Evolutionary conservation across 176 grass and related monocot species (phyloP).

Genomic region (Musa schizocarpa): DNA sequence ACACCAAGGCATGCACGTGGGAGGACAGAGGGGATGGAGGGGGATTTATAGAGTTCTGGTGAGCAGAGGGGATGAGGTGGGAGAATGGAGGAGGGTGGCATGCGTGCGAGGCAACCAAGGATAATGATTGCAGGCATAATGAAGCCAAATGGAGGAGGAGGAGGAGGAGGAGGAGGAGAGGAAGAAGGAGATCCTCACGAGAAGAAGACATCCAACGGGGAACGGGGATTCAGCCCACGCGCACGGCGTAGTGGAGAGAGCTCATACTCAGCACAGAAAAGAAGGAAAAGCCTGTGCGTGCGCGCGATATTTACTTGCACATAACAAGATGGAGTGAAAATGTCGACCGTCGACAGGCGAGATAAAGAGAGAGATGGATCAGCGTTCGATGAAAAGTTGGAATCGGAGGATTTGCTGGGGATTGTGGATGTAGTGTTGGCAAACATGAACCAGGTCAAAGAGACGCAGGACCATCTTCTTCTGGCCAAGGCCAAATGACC

Average conservation of each 20-base stretch:
- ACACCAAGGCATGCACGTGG: neutral
- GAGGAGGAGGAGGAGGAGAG: neutral
- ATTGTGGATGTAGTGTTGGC: too few relatives aligned
- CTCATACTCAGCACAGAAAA: neutral
- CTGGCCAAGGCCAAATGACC: too few relatives aligned
- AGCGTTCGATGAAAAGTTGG: too few relatives aligned
- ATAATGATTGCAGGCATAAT: conserved; percentile 33
- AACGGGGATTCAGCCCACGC: conserved; percentile 5
- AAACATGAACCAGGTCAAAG: too few relatives aligned
- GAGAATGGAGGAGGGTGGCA: conserved; percentile 3
- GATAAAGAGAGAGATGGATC: too few relatives aligned
- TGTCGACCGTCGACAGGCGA: too few relatives aligned
- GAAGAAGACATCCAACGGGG: neutral
- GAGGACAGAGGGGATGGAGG: neutral
- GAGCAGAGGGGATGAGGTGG: neutral
- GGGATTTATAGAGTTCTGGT: neutral
- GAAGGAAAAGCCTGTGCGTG: neutral
- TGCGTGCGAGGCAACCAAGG: conserved; percentile 23
- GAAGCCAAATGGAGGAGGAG: neutral
- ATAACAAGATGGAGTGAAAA: too few relatives aligned
- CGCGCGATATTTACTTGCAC: neutral
- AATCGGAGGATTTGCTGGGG: too few relatives aligned
- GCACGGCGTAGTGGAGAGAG: neutral
- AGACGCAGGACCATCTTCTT: too few relatives aligned
- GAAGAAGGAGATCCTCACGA: conserved; percentile 13